phyloP scores from a whole-genome alignment of 2,329 filamentous ascomycete species.

The Verruconis gallopava region DNA sequence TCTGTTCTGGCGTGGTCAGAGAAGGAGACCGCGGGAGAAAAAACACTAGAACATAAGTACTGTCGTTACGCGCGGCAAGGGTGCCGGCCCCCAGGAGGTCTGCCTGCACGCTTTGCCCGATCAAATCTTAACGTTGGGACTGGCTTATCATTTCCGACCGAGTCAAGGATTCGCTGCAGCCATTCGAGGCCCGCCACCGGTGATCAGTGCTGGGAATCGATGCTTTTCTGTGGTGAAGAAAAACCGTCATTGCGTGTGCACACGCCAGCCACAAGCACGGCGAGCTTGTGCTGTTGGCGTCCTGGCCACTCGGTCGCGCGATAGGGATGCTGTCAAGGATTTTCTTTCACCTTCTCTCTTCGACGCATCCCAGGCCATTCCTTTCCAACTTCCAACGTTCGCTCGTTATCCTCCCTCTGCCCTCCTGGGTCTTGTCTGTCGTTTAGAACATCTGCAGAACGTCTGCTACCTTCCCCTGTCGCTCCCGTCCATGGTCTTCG shows the following conservation, averaged over 20 bases:
- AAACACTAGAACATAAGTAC: background rate
- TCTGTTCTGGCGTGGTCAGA: background rate
- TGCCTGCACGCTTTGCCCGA: background rate
- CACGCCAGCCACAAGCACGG: background rate
- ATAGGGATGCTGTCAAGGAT: too few species aligned
- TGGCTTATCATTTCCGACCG: constrained; percentile 1
- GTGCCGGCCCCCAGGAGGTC: background rate
- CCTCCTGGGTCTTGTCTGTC: background rate
- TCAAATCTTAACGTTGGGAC: background rate
- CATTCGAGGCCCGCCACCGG: background rate
- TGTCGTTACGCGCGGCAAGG: background rate
- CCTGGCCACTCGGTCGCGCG: too few species aligned
- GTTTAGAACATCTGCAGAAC: background rate
- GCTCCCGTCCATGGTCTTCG: background rate
- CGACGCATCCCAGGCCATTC: too few species aligned
- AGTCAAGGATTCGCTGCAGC: background rate
- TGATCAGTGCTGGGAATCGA: background rate
- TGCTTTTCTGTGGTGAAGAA: background rate
- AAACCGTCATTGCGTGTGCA: background rate
- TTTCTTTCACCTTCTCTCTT: too few species aligned
- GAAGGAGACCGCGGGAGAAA: too few species aligned
- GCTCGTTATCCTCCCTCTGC: too few species aligned
- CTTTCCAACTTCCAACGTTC: too few species aligned
- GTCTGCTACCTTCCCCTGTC: background rate
- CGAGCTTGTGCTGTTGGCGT: background rate